Conservation (phyloP, 2,329 filamentous ascomycete species). For the Tolypocladium inflatum region DNA sequence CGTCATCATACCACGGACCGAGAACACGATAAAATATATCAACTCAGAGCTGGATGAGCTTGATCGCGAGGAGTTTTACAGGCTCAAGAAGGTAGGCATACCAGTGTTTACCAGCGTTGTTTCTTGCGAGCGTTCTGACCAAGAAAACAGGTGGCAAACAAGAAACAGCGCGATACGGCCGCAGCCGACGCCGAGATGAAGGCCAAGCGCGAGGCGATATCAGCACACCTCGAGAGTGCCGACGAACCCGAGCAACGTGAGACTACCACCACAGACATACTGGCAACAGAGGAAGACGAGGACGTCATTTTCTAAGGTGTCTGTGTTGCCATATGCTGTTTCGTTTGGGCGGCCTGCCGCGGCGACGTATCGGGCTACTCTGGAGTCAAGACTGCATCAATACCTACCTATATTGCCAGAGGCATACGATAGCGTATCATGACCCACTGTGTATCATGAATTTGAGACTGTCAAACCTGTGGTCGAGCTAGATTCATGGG, state of each 20-base stretch:
- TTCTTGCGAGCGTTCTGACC: background rate
- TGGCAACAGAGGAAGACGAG: constrained; percentile 68
- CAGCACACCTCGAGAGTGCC: constrained; percentile 11
- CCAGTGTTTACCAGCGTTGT: background rate
- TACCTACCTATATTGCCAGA: background rate
- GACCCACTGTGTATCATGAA: background rate
- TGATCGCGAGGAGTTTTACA: constrained; percentile 95
- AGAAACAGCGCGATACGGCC: constrained; percentile 71
- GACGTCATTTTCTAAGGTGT: constrained; percentile 69
- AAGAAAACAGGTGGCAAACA: constrained; percentile 53
- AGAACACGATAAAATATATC: constrained; percentile 99
- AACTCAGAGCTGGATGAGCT: constrained; percentile 97
- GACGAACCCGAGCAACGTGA: constrained; percentile 31
- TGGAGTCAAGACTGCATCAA: background rate
- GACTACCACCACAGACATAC: constrained; percentile 47
- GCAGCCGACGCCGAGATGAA: constrained; percentile 67
- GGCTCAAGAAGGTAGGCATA: constrained; percentile 66
- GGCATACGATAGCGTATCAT: background rate
- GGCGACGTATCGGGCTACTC: background rate
- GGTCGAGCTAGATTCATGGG: background rate
- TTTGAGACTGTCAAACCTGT: background rate
- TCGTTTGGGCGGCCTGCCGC: background rate
- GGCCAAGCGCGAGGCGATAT: constrained; percentile 52
- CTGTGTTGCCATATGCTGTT: constrained; percentile 2
- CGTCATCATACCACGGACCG: constrained; percentile 93